Evolutionary conservation across 495 filamentous ascomycete species (phyloP).

Genomic region (Penicillium paxilli): DNA sequence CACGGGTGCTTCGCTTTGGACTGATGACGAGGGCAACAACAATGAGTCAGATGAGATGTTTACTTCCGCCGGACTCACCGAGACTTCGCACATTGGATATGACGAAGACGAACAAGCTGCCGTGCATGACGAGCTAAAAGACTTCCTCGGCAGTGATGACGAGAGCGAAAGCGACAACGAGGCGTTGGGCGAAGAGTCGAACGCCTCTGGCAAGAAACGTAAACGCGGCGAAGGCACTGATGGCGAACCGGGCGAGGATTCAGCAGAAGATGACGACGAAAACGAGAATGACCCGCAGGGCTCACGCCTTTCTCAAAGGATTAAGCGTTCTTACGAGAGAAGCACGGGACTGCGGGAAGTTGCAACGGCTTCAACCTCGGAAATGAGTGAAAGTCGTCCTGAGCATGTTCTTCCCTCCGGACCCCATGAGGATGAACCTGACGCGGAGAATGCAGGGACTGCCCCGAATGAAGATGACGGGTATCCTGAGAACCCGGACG

Average conservation of each 20-base stretch:
- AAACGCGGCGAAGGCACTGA: slow-evolving; percentile 39
- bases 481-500: slow-evolving; percentile 34
- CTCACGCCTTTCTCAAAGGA: slow-evolving; percentile 46
- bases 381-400: slow-evolving; percentile 24
- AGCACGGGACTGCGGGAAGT: slow-evolving; percentile 48
- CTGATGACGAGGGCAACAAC: slow-evolving; percentile 43
- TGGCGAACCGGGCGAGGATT: slow-evolving; percentile 30
- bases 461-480: slow-evolving; percentile 12
- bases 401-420: slow-evolving; percentile 54
- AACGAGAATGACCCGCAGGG: slow-evolving; percentile 35
- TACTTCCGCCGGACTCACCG: slow-evolving; percentile 30
- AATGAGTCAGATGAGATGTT: slow-evolving; percentile 37
- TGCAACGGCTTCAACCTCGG: slow-evolving; percentile 38
- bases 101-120: slow-evolving; percentile 49
- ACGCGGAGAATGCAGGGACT: slow-evolving; percentile 22
- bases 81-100: slow-evolving; percentile 38
- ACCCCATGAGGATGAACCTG: slow-evolving; percentile 46
- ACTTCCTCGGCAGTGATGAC: slow-evolving; percentile 71
- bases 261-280: slow-evolving; percentile 29
- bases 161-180: slow-evolving; percentile 55
- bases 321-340: slow-evolving; percentile 51
- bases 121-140: slow-evolving; percentile 71
- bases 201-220: slow-evolving; percentile 36
- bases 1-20: slow-evolving; percentile 35
- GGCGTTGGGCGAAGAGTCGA: slow-evolving; percentile 25